phyloP scores from a whole-genome alignment of 495 filamentous ascomycete genomes.

The Neurospora pannonica region DNA sequence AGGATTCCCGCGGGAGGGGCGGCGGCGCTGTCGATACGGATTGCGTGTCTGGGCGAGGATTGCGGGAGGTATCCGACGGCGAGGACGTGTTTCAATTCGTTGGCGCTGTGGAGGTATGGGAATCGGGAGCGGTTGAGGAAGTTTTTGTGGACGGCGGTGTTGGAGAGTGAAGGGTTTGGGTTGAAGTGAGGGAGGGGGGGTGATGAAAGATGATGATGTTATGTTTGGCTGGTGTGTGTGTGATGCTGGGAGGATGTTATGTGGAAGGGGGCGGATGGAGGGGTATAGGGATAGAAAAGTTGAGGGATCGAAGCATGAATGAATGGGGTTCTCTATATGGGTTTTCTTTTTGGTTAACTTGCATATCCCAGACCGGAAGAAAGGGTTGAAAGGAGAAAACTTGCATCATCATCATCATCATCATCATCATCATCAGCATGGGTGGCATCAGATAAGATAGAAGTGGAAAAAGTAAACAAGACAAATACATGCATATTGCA shows the following conservation, averaged over 20 bases:
- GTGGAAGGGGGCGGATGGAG: not conserved
- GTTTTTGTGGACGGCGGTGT: slow-evolving; percentile 77
- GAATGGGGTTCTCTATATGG: not conserved
- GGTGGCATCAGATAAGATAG: not conserved
- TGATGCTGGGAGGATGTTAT: not conserved
- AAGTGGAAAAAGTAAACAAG: not conserved
- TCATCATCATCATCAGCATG: not conserved
- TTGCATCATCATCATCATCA: not conserved
- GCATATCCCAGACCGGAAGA: not conserved
- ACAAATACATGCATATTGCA: not conserved
- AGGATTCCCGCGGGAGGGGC: slow-evolving; percentile 88
- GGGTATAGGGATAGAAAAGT: not conserved
- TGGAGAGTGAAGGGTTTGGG: slow-evolving; percentile 90
- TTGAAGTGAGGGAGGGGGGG: slow-evolving; percentile 49
- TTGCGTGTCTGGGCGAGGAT: slow-evolving; percentile 69
- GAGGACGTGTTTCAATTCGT: slow-evolving; percentile 84
- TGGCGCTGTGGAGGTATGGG: slow-evolving; percentile 66
- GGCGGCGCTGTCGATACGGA: slow-evolving; percentile 64
- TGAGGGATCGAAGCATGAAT: not conserved
- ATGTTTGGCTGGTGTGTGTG: not conserved
- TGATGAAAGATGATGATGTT: not conserved
- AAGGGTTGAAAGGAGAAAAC: not conserved
- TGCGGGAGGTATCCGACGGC: slow-evolving; percentile 68
- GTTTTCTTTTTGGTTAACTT: not conserved
- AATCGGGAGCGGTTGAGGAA: slow-evolving; percentile 55